Conservation (phyloP, 805 yeast species). For the Candida qinlingensis region DNA sequence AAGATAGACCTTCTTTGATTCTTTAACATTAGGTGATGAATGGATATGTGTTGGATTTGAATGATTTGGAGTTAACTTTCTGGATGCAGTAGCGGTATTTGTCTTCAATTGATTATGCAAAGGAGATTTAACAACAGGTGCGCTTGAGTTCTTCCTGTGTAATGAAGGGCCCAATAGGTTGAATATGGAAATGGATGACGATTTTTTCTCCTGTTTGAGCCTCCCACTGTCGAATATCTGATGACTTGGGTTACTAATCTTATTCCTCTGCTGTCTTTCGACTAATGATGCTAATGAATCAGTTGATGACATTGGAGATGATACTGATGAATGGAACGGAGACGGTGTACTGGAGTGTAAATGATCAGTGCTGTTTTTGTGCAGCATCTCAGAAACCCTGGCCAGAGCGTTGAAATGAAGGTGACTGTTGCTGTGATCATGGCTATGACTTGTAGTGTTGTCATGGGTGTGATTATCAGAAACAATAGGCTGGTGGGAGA, state of each 20-base stretch:
- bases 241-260: slow-evolving; percentile 38
- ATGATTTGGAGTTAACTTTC: slow-evolving; percentile 20
- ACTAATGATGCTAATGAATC: slow-evolving; percentile 34
- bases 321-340: not conserved
- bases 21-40: slow-evolving; percentile 53
- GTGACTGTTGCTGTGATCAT: slow-evolving; percentile 1
- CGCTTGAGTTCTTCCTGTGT: slow-evolving; percentile 8
- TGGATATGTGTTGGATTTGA: slow-evolving; percentile 24
- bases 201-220: slow-evolving; percentile 3
- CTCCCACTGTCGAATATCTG: slow-evolving; percentile 22
- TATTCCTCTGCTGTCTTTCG: slow-evolving; percentile 35
- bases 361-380: slow-evolving; percentile 10
- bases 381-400: slow-evolving; percentile 16
- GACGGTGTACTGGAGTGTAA: slow-evolving; percentile 16
- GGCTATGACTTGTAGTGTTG: not conserved
- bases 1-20: slow-evolving; percentile 70
- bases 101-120: slow-evolving; percentile 7
- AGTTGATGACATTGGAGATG: slow-evolving; percentile 28
- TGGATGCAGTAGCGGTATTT: not conserved
- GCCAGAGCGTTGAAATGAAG: slow-evolving; percentile 12
- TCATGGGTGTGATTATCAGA: no score
- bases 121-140: slow-evolving; percentile 15
- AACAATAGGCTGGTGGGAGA: not conserved
- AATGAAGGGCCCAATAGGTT: slow-evolving; percentile 9
- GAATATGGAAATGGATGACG: slow-evolving; percentile 17